A percentile compares a stretch with the other conserved stretches of the same genome.
Conservation (phyloP, 805 yeast genomes). For the Starmera amethionina region DNA sequence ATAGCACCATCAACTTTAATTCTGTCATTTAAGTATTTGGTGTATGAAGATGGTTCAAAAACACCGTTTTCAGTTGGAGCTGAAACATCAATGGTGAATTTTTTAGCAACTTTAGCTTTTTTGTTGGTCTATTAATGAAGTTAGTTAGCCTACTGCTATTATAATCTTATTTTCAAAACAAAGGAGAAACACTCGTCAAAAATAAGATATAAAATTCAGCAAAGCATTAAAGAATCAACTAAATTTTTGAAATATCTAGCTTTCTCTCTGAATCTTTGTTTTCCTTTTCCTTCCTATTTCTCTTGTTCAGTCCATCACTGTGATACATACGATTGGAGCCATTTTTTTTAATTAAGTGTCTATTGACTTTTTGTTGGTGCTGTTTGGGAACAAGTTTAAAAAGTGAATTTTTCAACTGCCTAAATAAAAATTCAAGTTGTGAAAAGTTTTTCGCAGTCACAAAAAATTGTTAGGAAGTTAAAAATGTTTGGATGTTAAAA, state of each 20-base stretch:
- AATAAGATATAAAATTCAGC: conserved; percentile 25
- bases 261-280: neutral
- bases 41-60: conserved; percentile 95
- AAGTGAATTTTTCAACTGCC: too few relatives aligned
- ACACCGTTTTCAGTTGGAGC: conserved; percentile 97
- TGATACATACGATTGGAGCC: conserved; percentile 86
- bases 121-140: conserved; percentile 54
- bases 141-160: conserved; percentile 69
- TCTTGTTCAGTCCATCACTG: neutral
- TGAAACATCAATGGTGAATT: conserved; percentile 91
- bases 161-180: conserved; percentile 5
- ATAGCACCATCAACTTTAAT: conserved; percentile 96
- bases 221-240: conserved; percentile 10
- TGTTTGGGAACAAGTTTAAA: neutral
- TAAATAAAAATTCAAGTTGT: neutral
- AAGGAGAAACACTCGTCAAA: neutral
- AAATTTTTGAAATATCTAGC: neutral
- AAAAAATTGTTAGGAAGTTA: neutral
- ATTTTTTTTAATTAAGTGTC: conserved; percentile 29
- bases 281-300: neutral
- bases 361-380: conserved; percentile 3
- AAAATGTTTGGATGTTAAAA: neutral
- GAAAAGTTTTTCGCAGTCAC: conserved; percentile 1
- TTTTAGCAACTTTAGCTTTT: conserved; percentile 75
- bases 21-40: conserved; percentile 97